phyloP scores from a whole-genome alignment of 2,329 filamentous ascomycete genomes.

The Sporothrix sp. region DNA sequence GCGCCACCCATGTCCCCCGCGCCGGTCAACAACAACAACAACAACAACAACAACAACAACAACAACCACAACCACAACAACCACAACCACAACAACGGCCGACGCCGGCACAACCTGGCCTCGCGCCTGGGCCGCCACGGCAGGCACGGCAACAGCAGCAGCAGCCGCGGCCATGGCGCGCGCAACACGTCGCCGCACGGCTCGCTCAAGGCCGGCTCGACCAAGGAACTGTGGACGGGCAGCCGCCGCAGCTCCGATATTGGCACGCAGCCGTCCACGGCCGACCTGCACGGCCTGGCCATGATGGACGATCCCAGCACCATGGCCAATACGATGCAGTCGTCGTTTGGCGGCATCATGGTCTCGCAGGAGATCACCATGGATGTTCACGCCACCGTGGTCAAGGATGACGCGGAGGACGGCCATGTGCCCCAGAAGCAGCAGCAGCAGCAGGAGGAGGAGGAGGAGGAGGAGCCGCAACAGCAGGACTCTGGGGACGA shows the following conservation, averaged over 20 bases:
- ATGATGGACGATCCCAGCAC: background rate
- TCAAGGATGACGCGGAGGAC: background rate
- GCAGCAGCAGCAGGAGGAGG: background rate
- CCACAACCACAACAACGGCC: background rate
- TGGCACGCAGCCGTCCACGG: background rate
- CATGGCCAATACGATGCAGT: background rate
- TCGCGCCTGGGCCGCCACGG: conserved; percentile 1
- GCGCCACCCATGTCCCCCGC: background rate
- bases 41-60: background rate
- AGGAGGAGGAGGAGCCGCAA: background rate
- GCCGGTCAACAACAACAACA: background rate
- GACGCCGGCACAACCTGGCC: background rate
- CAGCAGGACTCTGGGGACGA: background rate
- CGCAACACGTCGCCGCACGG: conserved; percentile 7
- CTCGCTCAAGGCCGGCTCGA: conserved; percentile 10
- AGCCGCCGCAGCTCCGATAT: conserved; percentile 7
- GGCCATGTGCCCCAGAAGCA: background rate
- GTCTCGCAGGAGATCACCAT: conserved; percentile 15
- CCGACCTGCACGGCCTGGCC: background rate
- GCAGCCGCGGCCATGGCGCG: background rate
- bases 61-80: too few relatives aligned
- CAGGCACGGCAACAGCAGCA: background rate
- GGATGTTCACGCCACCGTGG: conserved; percentile 9
- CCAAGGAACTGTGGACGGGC: conserved; percentile 11
- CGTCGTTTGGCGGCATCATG: conserved; percentile 14